Conservation (phyloP, 2,329 filamentous ascomycete genomes). For the Pseudogymnoascus sp. region DNA sequence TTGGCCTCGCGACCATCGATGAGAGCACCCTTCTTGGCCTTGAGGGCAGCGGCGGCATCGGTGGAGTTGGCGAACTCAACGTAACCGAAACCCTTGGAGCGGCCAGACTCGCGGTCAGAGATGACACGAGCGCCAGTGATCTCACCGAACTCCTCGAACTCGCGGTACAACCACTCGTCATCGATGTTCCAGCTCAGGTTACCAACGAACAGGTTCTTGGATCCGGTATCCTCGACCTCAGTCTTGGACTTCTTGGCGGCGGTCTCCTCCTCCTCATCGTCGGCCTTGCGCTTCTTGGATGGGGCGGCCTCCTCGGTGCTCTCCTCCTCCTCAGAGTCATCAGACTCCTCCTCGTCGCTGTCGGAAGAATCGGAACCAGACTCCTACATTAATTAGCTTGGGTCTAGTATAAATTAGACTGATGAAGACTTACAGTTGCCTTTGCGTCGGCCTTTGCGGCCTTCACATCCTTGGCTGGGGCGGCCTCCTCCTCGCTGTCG, state of each 20-base stretch:
- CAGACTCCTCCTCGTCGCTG: constrained; percentile 13
- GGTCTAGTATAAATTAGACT: not conserved
- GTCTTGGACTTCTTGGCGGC: constrained; percentile 46
- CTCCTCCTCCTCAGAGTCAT: constrained; percentile 20
- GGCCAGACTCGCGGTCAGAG: constrained; percentile 56
- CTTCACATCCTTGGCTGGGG: constrained; percentile 22
- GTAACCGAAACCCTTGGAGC: constrained; percentile 67
- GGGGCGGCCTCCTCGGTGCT: constrained; percentile 30
- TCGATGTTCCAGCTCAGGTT: constrained; percentile 70
- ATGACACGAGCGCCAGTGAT: constrained; percentile 56
- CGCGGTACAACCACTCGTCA: constrained; percentile 60
- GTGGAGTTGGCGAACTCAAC: constrained; percentile 56
- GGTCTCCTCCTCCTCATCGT: constrained; percentile 33
- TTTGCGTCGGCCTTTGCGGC: constrained; percentile 24
- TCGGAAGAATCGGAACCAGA: constrained; percentile 18
- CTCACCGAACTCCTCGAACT: constrained; percentile 62
- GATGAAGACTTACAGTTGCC: constrained; percentile 23
- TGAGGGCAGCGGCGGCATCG: constrained; percentile 54
- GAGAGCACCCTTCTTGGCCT: constrained; percentile 54
- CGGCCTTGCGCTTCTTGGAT: constrained; percentile 53
- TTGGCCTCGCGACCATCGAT: constrained; percentile 60
- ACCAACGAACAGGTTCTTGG: constrained; percentile 61
- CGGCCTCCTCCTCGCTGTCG: constrained; percentile 24
- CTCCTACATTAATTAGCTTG: constrained; percentile 16
- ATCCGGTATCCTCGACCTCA: constrained; percentile 33